Evolutionary conservation across 352 stramenopile species (phyloP).

Genomic region (Phytophthora crassamura): DNA sequence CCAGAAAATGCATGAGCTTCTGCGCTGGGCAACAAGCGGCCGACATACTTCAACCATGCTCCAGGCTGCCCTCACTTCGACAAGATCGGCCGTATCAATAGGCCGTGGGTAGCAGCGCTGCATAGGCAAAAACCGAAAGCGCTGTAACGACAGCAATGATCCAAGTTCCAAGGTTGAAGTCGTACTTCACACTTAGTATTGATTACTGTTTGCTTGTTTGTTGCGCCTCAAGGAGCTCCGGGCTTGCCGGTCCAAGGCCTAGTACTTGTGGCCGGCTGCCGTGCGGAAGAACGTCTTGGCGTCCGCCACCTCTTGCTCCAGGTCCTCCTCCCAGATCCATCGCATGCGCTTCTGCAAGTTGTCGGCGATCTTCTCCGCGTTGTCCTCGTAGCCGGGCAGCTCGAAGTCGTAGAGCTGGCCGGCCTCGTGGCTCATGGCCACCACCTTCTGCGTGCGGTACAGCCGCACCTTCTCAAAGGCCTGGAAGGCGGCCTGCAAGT

Average conservation of each 20-base stretch:
- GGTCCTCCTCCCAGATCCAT: constrained; percentile 46
- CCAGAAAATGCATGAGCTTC: too few relatives aligned
- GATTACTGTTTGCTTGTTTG: too few relatives aligned
- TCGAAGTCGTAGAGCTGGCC: constrained; percentile 44
- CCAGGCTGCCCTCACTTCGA: too few relatives aligned
- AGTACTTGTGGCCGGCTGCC: constrained; percentile 21
- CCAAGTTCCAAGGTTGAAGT: too few relatives aligned
- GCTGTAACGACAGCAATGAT: too few relatives aligned
- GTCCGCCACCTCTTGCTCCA: constrained; percentile 40
- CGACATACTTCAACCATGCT: too few relatives aligned
- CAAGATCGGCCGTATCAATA: too few relatives aligned
- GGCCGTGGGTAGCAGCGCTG: too few relatives aligned
- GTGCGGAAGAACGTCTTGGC: constrained; percentile 32
- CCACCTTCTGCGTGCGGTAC: constrained; percentile 45
- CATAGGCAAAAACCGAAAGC: too few relatives aligned
- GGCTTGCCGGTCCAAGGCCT: background rate
- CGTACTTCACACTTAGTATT: background rate
- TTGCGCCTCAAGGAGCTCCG: background rate
- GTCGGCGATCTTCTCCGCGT: constrained; percentile 34
- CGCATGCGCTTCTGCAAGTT: constrained; percentile 40
- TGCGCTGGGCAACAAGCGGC: too few relatives aligned
- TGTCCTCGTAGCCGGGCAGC: constrained; percentile 32
- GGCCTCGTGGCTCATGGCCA: constrained; percentile 35
- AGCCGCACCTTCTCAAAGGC: constrained; percentile 47
- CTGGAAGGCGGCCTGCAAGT: constrained; percentile 35